Conservation (phyloP, 2,329 filamentous ascomycete species). For the Remersonia thermophila region DNA sequence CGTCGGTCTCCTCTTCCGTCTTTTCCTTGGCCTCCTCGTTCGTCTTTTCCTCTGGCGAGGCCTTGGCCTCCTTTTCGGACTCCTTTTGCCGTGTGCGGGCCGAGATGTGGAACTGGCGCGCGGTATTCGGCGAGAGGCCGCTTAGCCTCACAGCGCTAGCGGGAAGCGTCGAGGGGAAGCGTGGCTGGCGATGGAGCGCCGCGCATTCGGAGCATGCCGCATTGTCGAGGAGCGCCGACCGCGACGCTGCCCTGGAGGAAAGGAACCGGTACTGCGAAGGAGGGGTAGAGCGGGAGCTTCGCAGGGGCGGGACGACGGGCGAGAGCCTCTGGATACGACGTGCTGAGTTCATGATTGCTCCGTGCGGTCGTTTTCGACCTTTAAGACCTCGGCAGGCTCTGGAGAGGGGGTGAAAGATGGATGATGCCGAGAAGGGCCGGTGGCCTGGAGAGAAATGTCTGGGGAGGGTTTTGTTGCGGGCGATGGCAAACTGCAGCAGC, state of each 20-base stretch:
- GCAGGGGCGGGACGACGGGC: slow-evolving; percentile 11
- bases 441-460: slow-evolving; percentile 1
- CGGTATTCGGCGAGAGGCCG: slow-evolving; percentile 16
- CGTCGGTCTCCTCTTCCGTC: slow-evolving; percentile 35
- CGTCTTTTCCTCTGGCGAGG: slow-evolving; percentile 23
- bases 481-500: slow-evolving; percentile 3
- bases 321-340: slow-evolving; percentile 15
- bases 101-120: slow-evolving; percentile 29
- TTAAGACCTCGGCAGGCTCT: slow-evolving; percentile 1
- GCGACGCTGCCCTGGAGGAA: slow-evolving; percentile 14
- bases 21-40: slow-evolving; percentile 34
- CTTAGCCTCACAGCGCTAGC: slow-evolving; percentile 28
- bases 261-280: slow-evolving; percentile 12
- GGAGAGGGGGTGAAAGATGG: neutral
- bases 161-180: slow-evolving; percentile 35
- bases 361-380: slow-evolving; percentile 6
- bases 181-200: slow-evolving; percentile 22
- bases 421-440: slow-evolving; percentile 2
- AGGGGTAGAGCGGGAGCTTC: slow-evolving; percentile 9
- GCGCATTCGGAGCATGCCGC: slow-evolving; percentile 16
- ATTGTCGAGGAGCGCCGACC: slow-evolving; percentile 13
- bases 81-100: slow-evolving; percentile 20
- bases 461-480: slow-evolving; percentile 10
- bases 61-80: slow-evolving; percentile 13
- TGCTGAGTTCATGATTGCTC: slow-evolving; percentile 15